Percentiles rank a stretch among this genome's conserved stretches.
phyloP scores from a whole-genome alignment of 257 asterid genomes.

The Solanum medicagineum region DNA sequence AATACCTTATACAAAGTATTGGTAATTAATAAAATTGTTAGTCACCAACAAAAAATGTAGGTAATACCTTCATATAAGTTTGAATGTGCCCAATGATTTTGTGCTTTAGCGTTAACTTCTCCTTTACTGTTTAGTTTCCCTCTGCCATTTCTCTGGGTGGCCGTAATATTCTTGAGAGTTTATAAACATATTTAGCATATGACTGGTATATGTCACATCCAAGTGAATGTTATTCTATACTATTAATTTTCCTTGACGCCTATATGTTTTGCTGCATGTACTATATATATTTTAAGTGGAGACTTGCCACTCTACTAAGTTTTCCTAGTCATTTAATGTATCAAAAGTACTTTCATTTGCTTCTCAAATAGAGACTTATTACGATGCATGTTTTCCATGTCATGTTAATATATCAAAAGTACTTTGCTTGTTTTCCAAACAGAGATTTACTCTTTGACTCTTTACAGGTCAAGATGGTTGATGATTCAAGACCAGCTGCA shows the following conservation, averaged over 20 bases:
- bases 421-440: not conserved
- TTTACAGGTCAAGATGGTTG: conserved; percentile 60
- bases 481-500: conserved; percentile 65
- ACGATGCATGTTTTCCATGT: not conserved
- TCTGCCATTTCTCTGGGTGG: not conserved
- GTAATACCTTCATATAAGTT: not conserved
- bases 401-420: not conserved
- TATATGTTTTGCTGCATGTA: not conserved
- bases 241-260: not conserved
- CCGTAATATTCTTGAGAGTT: not conserved
- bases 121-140: not conserved
- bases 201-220: not conserved
- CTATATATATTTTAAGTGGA: not conserved
- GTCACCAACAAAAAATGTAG: not conserved
- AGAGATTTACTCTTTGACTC: not conserved
- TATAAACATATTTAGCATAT: not conserved
- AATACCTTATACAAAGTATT: not conserved
- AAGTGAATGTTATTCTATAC: not conserved
- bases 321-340: not conserved
- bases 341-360: not conserved
- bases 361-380: not conserved
- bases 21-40: not conserved
- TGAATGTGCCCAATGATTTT: not conserved
- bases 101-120: not conserved
- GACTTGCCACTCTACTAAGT: not conserved